These are phyloP conservation scores for Apiospora malaysiana DNA, from an alignment of 2,329 filamentous ascomycete genomes.

Conservation along the genomic window DNA sequence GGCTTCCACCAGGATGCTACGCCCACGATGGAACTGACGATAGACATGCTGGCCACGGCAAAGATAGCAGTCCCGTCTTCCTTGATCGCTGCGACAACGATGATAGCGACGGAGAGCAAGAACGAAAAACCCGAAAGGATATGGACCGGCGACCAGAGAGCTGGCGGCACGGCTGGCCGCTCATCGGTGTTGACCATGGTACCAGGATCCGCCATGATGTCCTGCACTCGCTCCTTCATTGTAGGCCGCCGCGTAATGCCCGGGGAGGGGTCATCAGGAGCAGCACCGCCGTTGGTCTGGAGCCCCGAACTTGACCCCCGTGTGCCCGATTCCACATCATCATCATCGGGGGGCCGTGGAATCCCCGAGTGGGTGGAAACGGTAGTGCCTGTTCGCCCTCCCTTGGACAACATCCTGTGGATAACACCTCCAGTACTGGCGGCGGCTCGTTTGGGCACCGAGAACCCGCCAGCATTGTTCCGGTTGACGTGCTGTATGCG, in stretches of 20 bases:
- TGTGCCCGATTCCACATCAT: slow-evolving; percentile 22
- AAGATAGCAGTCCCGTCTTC: slow-evolving; percentile 57
- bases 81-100: slow-evolving; percentile 48
- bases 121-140: slow-evolving; percentile 58
- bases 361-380: neutral
- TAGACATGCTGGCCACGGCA: slow-evolving; percentile 57
- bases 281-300: slow-evolving; percentile 22
- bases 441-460: slow-evolving; percentile 30
- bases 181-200: slow-evolving; percentile 45
- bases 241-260: slow-evolving; percentile 42
- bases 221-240: slow-evolving; percentile 47
- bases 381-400: slow-evolving; percentile 20
- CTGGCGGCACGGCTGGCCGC: slow-evolving; percentile 55
- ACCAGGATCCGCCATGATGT: slow-evolving; percentile 47
- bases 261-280: slow-evolving; percentile 14
- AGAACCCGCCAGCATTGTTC: slow-evolving; percentile 29
- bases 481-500: slow-evolving; percentile 52
- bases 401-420: slow-evolving; percentile 10
- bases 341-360: slow-evolving; percentile 23
- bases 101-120: slow-evolving; percentile 52
- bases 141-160: slow-evolving; percentile 57
- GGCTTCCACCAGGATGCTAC: slow-evolving; percentile 65
- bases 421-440: slow-evolving; percentile 7
- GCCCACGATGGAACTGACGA: slow-evolving; percentile 60
- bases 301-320: slow-evolving; percentile 27